Evolutionary conservation across 768 basidiomycete species (phyloP).

Genomic region (Paxillus involutus): DNA sequence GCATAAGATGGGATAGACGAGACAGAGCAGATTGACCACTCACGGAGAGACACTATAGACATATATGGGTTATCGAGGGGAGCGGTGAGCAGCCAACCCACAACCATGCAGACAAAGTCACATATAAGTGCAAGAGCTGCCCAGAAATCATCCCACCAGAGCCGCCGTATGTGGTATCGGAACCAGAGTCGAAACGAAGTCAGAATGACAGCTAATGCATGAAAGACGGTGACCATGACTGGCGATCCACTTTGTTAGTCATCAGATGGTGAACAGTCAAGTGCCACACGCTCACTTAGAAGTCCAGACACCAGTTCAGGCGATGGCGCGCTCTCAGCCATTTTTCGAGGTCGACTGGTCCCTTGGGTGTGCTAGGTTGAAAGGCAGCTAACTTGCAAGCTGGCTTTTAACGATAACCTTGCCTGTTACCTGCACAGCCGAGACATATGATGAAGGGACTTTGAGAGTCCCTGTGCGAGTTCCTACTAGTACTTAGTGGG

Average conservation of each 20-base stretch:
- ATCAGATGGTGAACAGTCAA: neutral
- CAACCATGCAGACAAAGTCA: conserved; percentile 9
- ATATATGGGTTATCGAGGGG: conserved; percentile 26
- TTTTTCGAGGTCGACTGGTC: neutral
- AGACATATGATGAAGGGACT: neutral
- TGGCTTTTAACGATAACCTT: neutral
- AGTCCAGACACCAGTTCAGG: conserved; percentile 15
- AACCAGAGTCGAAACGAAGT: conserved; percentile 30
- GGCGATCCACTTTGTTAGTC: neutral
- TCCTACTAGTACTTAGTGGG: neutral
- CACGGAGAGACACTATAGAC: conserved; percentile 11
- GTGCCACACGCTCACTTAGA: conserved; percentile 13
- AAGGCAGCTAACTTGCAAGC: neutral
- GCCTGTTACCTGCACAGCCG: neutral
- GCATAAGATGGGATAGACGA: neutral
- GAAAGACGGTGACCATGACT: conserved; percentile 22
- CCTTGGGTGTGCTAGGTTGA: neutral
- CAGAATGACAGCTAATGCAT: conserved; percentile 14
- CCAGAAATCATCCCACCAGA: conserved; percentile 33
- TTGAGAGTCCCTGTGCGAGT: neutral
- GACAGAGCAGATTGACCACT: neutral
- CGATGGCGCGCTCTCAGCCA: conserved; percentile 2
- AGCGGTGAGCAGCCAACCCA: conserved; percentile 14
- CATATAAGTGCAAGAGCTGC: conserved; percentile 17
- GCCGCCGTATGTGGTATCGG: conserved; percentile 16